Conservation (phyloP, 169 alveolate species). For the Cryptosporidium ubiquitum region DNA sequence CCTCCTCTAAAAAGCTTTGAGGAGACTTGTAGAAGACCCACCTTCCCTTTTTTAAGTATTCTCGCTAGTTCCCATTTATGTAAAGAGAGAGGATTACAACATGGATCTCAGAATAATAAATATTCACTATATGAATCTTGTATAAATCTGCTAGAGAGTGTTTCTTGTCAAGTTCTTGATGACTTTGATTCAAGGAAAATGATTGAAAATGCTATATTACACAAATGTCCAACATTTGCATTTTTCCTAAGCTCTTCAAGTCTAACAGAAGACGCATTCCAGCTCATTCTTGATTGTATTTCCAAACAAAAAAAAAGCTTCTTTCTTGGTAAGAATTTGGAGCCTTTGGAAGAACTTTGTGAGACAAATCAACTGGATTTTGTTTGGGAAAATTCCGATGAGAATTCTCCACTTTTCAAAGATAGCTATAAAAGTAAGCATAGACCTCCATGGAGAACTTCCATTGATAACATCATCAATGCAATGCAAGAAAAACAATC, state of each 20-base stretch:
- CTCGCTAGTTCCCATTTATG: background rate
- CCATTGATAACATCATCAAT: constrained; percentile 31
- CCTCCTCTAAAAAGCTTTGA: background rate
- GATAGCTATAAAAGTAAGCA: constrained; percentile 9
- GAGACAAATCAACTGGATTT: constrained; percentile 8
- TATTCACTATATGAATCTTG: background rate
- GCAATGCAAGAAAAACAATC: constrained; percentile 42
- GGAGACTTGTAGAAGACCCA: background rate
- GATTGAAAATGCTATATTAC: background rate
- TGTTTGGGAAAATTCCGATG: constrained; percentile 13
- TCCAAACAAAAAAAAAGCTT: background rate
- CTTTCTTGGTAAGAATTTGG: background rate
- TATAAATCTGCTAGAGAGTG: constrained; percentile 1
- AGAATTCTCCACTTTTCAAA: constrained; percentile 54
- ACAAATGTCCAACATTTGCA: constrained; percentile 14
- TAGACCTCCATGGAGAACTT: constrained; percentile 74
- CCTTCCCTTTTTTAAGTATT: constrained; percentile 12
- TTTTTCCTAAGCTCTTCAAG: constrained; percentile 22
- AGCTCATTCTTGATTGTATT: background rate
- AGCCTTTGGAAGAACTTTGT: constrained; percentile 3
- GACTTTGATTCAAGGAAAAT: background rate
- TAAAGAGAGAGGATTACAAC: background rate
- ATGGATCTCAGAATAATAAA: background rate
- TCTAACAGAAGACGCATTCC: background rate
- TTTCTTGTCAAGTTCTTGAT: background rate